These are phyloP conservation scores for Aspergillus novoparasiticus DNA, from an alignment of 2,329 filamentous ascomycete genomes.

Conservation along the genomic window DNA sequence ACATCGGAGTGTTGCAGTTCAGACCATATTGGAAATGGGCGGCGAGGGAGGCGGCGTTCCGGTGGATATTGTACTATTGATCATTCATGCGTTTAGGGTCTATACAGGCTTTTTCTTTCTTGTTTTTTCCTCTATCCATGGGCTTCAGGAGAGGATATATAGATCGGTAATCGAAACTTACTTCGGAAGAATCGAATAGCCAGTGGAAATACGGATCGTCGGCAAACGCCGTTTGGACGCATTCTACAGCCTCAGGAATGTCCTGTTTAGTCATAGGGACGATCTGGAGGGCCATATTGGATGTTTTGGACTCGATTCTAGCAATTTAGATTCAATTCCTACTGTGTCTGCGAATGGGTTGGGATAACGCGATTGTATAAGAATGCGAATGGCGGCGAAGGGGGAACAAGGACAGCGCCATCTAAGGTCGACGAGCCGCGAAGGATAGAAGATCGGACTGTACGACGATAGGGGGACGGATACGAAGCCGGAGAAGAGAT, in stretches of 20 bases:
- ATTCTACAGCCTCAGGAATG: conserved; percentile 65
- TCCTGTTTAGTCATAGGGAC: conserved; percentile 59
- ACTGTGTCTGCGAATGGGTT: conserved; percentile 34
- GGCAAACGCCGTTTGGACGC: conserved; percentile 67
- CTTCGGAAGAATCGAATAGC: conserved; percentile 63
- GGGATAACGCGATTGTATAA: conserved; percentile 37
- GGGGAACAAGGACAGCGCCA: conserved; percentile 35
- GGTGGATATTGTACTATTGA: conserved; percentile 57
- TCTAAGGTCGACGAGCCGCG: conserved; percentile 24
- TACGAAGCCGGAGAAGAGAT: neutral
- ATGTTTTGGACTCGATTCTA: neutral
- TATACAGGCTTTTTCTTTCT: conserved; percentile 18
- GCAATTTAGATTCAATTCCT: conserved; percentile 29
- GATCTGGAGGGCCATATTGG: conserved; percentile 57
- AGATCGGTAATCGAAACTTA: conserved; percentile 33
- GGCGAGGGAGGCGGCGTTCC: conserved; percentile 65
- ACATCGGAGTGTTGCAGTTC: conserved; percentile 63
- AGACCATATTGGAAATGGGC: conserved; percentile 65
- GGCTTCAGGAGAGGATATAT: neutral
- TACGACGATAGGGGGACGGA: neutral
- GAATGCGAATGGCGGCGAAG: conserved; percentile 34
- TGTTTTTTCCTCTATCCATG: conserved; percentile 1
- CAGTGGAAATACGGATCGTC: conserved; percentile 69
- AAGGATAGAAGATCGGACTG: neutral
- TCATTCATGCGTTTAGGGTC: neutral